Percentiles rank a stretch among this genome's conserved stretches.
phyloP scores from a whole-genome alignment of 495 filamentous ascomycete species.

The Podospora australis region DNA sequence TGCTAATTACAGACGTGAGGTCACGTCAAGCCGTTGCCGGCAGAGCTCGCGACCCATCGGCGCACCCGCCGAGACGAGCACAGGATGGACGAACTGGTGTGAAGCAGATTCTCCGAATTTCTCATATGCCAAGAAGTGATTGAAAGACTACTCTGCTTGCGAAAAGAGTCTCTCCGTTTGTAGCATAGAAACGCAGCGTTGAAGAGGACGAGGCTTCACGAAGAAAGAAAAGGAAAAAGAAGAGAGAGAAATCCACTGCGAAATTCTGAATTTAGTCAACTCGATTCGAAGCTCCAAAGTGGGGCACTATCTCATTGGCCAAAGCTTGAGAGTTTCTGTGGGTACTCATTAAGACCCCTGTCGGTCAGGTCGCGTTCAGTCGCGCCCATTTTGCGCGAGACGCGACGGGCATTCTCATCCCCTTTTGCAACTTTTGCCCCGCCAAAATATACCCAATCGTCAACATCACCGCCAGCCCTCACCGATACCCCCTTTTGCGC shows the following conservation, averaged over 20 bases:
- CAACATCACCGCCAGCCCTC: neutral
- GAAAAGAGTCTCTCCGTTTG: constrained; percentile 63
- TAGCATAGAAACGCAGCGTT: constrained; percentile 99
- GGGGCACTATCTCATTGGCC: too few species aligned
- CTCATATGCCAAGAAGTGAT: constrained; percentile 73
- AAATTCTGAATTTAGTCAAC: too few species aligned
- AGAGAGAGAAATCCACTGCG: constrained; percentile 7
- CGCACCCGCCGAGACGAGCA: constrained; percentile 25
- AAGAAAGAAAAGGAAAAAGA: constrained; percentile 37
- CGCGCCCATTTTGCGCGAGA: constrained; percentile 13
- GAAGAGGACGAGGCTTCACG: constrained; percentile 83
- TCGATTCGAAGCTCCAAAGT: too few species aligned
- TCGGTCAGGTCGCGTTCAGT: constrained; percentile 16
- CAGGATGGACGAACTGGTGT: constrained; percentile 50
- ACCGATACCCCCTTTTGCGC: constrained; percentile 7
- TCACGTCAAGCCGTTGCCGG: constrained; percentile 94
- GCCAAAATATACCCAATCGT: neutral
- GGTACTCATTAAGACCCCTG: constrained; percentile 26
- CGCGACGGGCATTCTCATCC: constrained; percentile 20
- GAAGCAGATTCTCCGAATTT: constrained; percentile 91
- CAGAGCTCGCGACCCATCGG: constrained; percentile 50
- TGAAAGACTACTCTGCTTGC: constrained; percentile 30
- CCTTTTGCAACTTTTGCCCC: constrained; percentile 4
- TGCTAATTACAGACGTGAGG: constrained; percentile 88
- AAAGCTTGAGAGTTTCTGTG: too few species aligned